Percentiles rank a stretch among this genome's conserved stretches.
Evolutionary conservation across 2,329 filamentous ascomycete genomes (phyloP).

Genomic region (Thyridium curvatum): DNA sequence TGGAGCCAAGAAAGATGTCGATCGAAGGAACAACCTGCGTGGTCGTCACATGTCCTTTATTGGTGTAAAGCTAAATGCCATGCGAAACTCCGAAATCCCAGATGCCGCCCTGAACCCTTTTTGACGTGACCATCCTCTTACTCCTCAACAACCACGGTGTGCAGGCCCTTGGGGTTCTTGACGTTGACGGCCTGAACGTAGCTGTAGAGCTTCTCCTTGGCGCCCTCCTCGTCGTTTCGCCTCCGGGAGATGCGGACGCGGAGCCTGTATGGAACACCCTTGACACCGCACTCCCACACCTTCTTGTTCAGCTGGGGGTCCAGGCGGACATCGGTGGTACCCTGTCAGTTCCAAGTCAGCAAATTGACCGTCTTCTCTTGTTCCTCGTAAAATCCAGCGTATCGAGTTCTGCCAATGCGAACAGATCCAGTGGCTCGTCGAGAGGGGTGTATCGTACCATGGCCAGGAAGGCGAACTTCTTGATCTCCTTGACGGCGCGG

Average conservation of each 20-base stretch:
- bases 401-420: no score
- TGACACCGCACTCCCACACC: conserved; percentile 98
- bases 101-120: conserved; percentile 33
- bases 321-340: conserved; percentile 92
- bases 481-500: conserved; percentile 99
- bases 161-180: conserved; percentile 97
- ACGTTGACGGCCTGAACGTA: conserved; percentile 99
- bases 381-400: not conserved
- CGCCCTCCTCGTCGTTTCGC: conserved; percentile 99
- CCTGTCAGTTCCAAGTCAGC: conserved; percentile 44
- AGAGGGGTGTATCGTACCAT: conserved; percentile 66
- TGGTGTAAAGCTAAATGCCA: conserved; percentile 37
- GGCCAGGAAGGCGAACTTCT: conserved; percentile 82
- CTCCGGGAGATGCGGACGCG: conserved; percentile 98
- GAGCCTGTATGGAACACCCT: conserved; percentile 96
- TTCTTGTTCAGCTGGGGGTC: conserved; percentile 99
- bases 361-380: conserved; percentile 4
- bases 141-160: conserved; percentile 81
- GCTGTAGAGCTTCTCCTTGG: conserved; percentile 99
- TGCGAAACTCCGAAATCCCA: conserved; percentile 35
- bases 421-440: not conserved
- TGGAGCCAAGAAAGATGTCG: conserved; percentile 16
- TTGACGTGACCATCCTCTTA: conserved; percentile 29
- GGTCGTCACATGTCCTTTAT: conserved; percentile 27
- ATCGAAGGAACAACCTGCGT: not conserved